These are phyloP conservation scores for Russula sp. DNA, from an alignment of 768 basidiomycete species.

Conservation along the genomic window DNA sequence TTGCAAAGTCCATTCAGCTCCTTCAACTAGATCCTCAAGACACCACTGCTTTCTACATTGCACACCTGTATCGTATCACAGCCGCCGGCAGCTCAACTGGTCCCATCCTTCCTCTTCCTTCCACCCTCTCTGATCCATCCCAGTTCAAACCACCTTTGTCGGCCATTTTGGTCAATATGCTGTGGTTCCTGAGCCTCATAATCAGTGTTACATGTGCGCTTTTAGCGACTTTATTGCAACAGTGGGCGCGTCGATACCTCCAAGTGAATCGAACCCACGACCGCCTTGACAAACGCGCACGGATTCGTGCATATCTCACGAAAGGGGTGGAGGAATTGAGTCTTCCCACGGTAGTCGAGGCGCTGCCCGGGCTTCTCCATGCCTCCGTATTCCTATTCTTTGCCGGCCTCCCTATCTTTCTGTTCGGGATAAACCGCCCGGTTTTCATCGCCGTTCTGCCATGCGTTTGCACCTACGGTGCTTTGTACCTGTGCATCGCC, in stretches of 20 bases:
- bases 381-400: background rate
- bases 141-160: background rate
- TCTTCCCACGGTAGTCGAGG: background rate
- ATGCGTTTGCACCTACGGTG: background rate
- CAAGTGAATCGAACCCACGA: background rate
- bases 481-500: background rate
- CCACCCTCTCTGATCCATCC: slow-evolving; percentile 4
- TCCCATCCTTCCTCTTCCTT: background rate
- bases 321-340: background rate
- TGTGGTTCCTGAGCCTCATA: background rate
- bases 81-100: background rate
- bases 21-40: background rate
- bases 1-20: background rate
- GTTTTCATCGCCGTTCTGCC: background rate
- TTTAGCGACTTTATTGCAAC: too few species aligned
- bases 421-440: background rate
- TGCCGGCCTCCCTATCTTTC: background rate
- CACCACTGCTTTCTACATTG: background rate
- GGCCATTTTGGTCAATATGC: background rate
- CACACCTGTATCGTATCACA: background rate
- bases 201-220: background rate
- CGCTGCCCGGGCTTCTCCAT: background rate
- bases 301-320: background rate
- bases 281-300: background rate
- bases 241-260: background rate